Percentiles rank a stretch among this genome's conserved stretches.
phyloP scores from a whole-genome alignment of 2,329 filamentous ascomycete genomes.

The Cercospora sesami region DNA sequence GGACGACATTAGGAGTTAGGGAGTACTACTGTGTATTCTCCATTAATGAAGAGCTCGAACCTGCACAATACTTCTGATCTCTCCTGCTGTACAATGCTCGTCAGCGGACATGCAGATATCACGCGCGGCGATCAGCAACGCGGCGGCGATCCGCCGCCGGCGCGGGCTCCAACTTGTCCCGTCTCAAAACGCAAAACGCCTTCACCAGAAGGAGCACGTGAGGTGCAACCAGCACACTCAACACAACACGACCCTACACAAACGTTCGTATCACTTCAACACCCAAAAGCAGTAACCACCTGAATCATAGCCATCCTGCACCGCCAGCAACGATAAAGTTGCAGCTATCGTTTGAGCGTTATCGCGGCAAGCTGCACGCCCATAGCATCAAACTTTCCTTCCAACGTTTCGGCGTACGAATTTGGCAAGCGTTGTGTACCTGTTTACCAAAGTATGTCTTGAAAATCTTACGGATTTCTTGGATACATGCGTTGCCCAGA shows the following conservation, averaged over 20 bases:
- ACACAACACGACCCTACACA: background rate
- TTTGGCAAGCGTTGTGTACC: background rate
- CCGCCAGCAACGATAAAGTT: background rate
- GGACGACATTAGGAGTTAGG: background rate
- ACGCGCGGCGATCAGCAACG: background rate
- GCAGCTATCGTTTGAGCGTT: background rate
- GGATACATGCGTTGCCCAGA: background rate
- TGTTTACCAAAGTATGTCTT: background rate
- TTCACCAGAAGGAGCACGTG: too few species aligned
- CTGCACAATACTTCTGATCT: background rate
- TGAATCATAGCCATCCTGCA: background rate
- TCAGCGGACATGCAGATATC: background rate
- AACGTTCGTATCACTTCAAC: background rate
- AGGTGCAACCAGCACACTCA: background rate
- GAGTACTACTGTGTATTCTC: background rate
- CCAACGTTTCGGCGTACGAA: background rate
- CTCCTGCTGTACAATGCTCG: background rate
- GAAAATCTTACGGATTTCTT: background rate
- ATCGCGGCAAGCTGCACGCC: background rate
- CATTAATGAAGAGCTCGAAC: background rate
- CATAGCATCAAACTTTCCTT: background rate
- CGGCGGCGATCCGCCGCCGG: background rate
- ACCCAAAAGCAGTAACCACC: background rate
- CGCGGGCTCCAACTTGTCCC: background rate
- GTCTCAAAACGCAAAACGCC: too few species aligned